Evolutionary conservation across 2,329 filamentous ascomycete genomes (phyloP), one percentile per base, ranked within the genome.

Genomic region (Aureobasidium sp.): DNA sequence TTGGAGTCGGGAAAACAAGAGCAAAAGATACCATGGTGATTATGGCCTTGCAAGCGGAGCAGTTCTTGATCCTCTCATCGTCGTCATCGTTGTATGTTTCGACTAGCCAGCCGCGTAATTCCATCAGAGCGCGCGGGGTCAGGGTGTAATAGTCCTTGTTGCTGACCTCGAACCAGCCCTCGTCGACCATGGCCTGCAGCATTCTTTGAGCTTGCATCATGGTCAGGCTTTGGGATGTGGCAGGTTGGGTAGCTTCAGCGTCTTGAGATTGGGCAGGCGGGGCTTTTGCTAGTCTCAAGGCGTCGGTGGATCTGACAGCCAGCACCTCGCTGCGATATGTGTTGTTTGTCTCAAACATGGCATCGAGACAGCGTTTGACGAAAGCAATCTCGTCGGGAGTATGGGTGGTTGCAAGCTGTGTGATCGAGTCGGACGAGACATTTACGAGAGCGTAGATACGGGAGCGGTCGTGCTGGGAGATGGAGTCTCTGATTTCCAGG

Each of bases 331-430:
- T 84, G n/a, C 85, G 80, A 9, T 80, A 81, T 0, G 87, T 90
- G 71, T 97, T 97, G 77, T 91, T 86, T 22, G 84, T 88, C 66
- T 95, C 90, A 71, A 97, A 99, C 84, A 99, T 96, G 68, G 84
- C 86, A 72, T 97, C 92, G 0, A 99, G 82, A 3, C 97, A 74
- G 9, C 94, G 82, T 75, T 95, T 94, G 61, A 97, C 84, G 72
- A 91, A 99, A 0, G 89, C 85, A 36, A 97, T 89, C 77, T 97
- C 92, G 67, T 96, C 91, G 0, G 90, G 78, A 8, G 81, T 83
- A 71, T 89, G 89, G 0, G 84, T 85, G 0, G 94, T 97, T 1
- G 92, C 91, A 42, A 97, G 82, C 70, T 97, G 93, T 0, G 91
- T 95, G 64, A 93, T 79, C 0, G 87, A 79, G 74, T 99, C 94